A percentile compares a stretch with the other conserved stretches of the same genome.
Evolutionary conservation across 2,329 filamentous ascomycete species (phyloP).

Genomic region (Cladobotryum mycophilum): DNA sequence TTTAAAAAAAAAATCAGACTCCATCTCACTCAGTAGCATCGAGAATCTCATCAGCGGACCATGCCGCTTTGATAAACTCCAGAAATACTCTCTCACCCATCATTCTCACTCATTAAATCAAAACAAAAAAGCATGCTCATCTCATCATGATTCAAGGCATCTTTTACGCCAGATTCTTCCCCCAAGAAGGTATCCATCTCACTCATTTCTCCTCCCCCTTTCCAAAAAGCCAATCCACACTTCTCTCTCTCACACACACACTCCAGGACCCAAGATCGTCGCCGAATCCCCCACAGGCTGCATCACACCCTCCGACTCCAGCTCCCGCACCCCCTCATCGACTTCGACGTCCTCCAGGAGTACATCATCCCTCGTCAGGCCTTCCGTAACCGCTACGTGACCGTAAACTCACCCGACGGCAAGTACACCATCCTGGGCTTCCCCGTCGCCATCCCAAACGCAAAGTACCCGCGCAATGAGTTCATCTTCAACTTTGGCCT

Average conservation of each 20-base stretch:
- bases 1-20: too few relatives aligned
- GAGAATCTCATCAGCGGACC: too few relatives aligned
- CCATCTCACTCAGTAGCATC: too few relatives aligned
- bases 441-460: conserved; percentile 78
- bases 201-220: not conserved
- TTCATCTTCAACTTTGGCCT: conserved; percentile 99
- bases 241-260: not conserved
- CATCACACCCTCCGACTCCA: conserved; percentile 41
- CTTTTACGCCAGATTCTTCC: conserved; percentile 64
- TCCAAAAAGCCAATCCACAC: not conserved
- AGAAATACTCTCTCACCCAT: not conserved
- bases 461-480: conserved; percentile 82
- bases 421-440: conserved; percentile 77
- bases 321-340: conserved; percentile 54
- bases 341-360: conserved; percentile 80
- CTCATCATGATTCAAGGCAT: conserved; percentile 59
- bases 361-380: conserved; percentile 94
- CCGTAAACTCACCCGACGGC: conserved; percentile 64
- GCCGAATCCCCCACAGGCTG: conserved; percentile 57
- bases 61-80: too few relatives aligned
- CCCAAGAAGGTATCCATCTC: conserved; percentile 50
- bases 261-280: conserved; percentile 53
- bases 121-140: conserved; percentile 6
- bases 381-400: conserved; percentile 87
- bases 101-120: not conserved